Conservation (phyloP, 768 basidiomycete genomes). For the Mycena metata region DNA sequence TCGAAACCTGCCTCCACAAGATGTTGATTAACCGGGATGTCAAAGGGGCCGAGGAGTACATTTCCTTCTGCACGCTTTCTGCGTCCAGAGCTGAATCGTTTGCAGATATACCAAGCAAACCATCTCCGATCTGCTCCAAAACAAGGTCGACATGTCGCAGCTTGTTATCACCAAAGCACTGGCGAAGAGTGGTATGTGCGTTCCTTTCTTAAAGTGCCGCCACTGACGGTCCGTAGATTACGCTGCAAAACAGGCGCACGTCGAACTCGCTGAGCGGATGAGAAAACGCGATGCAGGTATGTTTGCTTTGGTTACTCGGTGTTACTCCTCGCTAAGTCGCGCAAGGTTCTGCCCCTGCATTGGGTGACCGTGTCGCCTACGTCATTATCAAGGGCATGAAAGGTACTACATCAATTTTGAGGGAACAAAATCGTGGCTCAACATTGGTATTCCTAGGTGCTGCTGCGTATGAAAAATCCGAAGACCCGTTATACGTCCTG, state of each 20-base stretch:
- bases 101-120: conserved; percentile 91
- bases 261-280: conserved; percentile 96
- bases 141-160: conserved; percentile 99
- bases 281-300: conserved; percentile 91
- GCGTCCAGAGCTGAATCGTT: conserved; percentile 25
- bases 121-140: conserved; percentile 94
- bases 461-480: conserved; percentile 98
- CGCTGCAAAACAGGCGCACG: conserved; percentile 95
- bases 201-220: neutral
- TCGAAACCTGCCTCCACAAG: conserved; percentile 97
- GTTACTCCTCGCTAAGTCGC: neutral
- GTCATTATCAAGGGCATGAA: conserved; percentile 98
- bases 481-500: conserved; percentile 96
- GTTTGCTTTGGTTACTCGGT: conserved; percentile 32
- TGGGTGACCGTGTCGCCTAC: conserved; percentile 99
- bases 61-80: conserved; percentile 18
- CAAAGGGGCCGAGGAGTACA: conserved; percentile 91
- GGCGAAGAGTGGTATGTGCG: conserved; percentile 78
- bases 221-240: conserved; percentile 70
- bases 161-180: conserved; percentile 98
- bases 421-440: neutral
- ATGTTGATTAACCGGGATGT: conserved; percentile 97
- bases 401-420: conserved; percentile 58
- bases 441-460: conserved; percentile 73
- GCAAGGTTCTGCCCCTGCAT: conserved; percentile 92